Conservation (phyloP, 2,329 filamentous ascomycete species). For the Talaromyces rugulosus region DNA sequence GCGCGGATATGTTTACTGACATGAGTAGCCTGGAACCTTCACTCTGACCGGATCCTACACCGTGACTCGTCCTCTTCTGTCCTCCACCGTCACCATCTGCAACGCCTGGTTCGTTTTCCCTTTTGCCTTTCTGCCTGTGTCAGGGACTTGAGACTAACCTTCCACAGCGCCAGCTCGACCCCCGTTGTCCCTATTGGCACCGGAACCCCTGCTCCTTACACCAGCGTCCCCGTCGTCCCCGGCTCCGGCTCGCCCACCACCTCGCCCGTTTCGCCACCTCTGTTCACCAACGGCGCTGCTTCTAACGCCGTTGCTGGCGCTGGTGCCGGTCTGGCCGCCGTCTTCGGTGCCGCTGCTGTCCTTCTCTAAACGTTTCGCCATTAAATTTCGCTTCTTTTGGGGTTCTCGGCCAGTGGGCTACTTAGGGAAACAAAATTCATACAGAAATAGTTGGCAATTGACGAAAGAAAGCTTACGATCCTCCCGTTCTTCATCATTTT, state of each 20-base stretch:
- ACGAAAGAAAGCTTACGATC: not conserved
- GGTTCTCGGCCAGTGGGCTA: not conserved
- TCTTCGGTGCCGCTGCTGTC: slow-evolving; percentile 49
- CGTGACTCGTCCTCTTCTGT: slow-evolving; percentile 49
- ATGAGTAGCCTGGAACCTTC: slow-evolving; percentile 57
- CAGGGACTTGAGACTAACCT: no score
- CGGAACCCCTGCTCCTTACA: slow-evolving; percentile 6
- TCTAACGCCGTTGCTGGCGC: slow-evolving; percentile 44
- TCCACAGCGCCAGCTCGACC: slow-evolving; percentile 4
- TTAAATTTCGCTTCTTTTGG: not conserved
- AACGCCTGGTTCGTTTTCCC: slow-evolving; percentile 33
- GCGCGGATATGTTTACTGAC: not conserved
- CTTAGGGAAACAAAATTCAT: no score
- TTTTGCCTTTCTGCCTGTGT: no score
- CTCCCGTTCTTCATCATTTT: not conserved
- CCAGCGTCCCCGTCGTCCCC: slow-evolving; percentile 21
- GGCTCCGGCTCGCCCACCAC: slow-evolving; percentile 14
- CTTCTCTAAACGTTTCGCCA: slow-evolving; percentile 34
- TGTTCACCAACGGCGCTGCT: slow-evolving; percentile 52
- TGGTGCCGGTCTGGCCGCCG: slow-evolving; percentile 49
- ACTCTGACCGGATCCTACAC: slow-evolving; percentile 73
- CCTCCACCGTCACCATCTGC: slow-evolving; percentile 50
- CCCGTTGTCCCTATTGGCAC: slow-evolving; percentile 9
- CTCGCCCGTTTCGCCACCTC: slow-evolving; percentile 13
- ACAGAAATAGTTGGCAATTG: not conserved